A percentile compares a stretch with the other conserved stretches of the same genome.
phyloP scores from a whole-genome alignment of 441 rosid species.

The Mallotus japonicus region DNA sequence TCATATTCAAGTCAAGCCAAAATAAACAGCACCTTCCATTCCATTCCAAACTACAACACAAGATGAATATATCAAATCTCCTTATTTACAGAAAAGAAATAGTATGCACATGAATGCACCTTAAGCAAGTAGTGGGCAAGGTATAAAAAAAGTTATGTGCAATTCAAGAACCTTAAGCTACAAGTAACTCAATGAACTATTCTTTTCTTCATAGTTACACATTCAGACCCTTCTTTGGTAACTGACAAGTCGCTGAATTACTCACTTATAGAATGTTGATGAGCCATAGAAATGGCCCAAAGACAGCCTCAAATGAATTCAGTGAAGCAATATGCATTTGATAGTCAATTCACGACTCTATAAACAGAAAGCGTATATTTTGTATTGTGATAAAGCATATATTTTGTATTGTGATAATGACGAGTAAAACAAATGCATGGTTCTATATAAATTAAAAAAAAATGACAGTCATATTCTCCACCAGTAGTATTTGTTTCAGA shows the following conservation, averaged over 20 bases:
- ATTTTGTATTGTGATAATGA: not conserved
- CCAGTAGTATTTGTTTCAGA: not conserved
- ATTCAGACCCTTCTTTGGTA: not conserved
- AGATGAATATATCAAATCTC: not conserved
- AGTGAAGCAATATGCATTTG: not conserved
- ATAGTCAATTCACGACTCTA: not conserved
- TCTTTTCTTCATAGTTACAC: not conserved
- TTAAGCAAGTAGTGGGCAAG: not conserved
- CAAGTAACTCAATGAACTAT: not conserved
- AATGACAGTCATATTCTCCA: not conserved
- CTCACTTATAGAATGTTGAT: not conserved
- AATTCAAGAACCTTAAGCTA: not conserved
- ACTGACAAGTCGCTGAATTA: not conserved
- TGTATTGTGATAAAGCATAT: not conserved
- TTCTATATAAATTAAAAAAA: not conserved
- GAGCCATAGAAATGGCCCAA: not conserved
- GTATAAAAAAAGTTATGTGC: not conserved
- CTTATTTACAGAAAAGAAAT: not conserved
- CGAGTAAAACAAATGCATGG: not conserved
- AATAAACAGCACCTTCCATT: not conserved
- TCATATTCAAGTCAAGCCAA: not conserved
- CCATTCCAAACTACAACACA: not conserved
- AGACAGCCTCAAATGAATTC: not conserved
- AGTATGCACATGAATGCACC: not conserved
- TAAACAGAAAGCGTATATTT: not conserved